Conservation (phyloP, 129 eudicot species). For the Rutidosis leptorrhynchoides region DNA sequence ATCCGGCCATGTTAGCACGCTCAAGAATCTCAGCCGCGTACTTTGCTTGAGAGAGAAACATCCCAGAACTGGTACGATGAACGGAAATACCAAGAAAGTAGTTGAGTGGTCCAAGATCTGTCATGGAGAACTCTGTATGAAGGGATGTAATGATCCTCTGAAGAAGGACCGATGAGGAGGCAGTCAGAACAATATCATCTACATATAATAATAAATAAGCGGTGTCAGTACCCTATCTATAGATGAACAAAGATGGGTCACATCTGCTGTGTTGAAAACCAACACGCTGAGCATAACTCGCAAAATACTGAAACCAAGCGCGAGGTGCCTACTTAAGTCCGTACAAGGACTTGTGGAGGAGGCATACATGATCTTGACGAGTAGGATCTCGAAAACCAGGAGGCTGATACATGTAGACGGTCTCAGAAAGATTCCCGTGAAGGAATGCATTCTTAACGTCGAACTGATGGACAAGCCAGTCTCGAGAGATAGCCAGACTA, state of each 20-base stretch:
- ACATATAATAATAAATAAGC: no score
- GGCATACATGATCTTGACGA: no score
- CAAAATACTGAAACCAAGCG: no score
- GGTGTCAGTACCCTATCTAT: no score
- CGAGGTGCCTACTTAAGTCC: no score
- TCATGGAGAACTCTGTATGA: background rate
- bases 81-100: background rate
- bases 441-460: no score
- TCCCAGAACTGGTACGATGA: background rate
- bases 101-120: background rate
- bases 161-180: background rate
- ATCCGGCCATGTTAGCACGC: background rate
- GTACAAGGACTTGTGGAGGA: background rate
- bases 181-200: background rate
- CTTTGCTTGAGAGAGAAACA: background rate
- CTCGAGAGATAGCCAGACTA: background rate
- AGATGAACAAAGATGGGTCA: no score
- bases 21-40: background rate
- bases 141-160: background rate
- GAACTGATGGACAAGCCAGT: background rate
- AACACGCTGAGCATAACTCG: no score
- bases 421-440: no score
- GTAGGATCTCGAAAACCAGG: background rate
- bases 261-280: no score
- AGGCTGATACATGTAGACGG: no score